phyloP scores from a whole-genome alignment of 2,329 filamentous ascomycete species.

The Botrytis fragariae region DNA sequence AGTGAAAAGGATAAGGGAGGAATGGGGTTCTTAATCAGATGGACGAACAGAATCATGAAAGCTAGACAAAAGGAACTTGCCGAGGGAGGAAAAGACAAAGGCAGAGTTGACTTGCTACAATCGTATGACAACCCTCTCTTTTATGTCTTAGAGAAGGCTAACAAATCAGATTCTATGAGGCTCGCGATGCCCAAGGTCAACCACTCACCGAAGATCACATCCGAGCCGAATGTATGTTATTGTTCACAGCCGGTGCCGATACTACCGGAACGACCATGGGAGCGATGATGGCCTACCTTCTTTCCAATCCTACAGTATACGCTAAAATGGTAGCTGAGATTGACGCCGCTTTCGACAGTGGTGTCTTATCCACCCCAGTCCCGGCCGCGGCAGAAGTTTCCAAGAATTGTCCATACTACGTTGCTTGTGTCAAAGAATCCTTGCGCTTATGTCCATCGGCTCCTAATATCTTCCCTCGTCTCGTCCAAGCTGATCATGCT shows the following conservation, averaged over 20 bases:
- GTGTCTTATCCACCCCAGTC: neutral
- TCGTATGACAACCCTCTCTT: slow-evolving; percentile 37
- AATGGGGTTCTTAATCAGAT: slow-evolving; percentile 56
- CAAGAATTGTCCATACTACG: slow-evolving; percentile 15
- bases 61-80: slow-evolving; percentile 49
- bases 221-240: slow-evolving; percentile 13
- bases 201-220: slow-evolving; percentile 12
- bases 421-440: slow-evolving; percentile 20
- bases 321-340: slow-evolving; percentile 10
- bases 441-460: slow-evolving; percentile 11
- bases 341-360: slow-evolving; percentile 4
- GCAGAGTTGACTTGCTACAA: slow-evolving; percentile 53
- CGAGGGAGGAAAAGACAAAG: slow-evolving; percentile 45
- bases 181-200: neutral
- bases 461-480: slow-evolving; percentile 15
- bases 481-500: slow-evolving; percentile 9
- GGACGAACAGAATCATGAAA: slow-evolving; percentile 52
- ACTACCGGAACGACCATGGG: slow-evolving; percentile 16
- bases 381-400: slow-evolving; percentile 2
- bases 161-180: slow-evolving; percentile 12
- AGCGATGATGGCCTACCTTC: slow-evolving; percentile 13
- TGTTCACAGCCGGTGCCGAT: slow-evolving; percentile 16
- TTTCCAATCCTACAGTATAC: slow-evolving; percentile 9
- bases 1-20: slow-evolving; percentile 52
- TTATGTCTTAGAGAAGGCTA: neutral